Evolutionary conservation across 768 basidiomycete species (phyloP), one percentile per base, ranked within the genome.

Genomic region (Termitomyces sp.): DNA sequence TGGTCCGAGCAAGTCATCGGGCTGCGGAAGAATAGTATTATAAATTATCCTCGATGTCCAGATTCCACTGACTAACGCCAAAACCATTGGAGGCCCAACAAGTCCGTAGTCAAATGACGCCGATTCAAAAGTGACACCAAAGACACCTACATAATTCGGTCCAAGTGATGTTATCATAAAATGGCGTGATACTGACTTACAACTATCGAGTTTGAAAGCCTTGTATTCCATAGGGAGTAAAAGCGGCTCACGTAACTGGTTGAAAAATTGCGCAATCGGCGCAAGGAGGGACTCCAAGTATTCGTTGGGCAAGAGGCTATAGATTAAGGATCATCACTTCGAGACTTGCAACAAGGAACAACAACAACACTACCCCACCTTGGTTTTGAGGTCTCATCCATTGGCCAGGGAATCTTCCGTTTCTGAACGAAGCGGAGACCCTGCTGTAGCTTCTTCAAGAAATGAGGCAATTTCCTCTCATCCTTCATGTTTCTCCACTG

Each of bases 161-260:
- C 1, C 5, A 14, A n/a, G n/a, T n/a, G n/a, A n/a, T n/a, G 3
- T 1, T 0, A 30, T 46, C 0, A 30, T 9, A 46, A 10, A 32
- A 11, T 10, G 2, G 19, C 11, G n/a, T 9, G n/a, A 30, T 19
- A 7, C 12, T 17, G 2, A 46, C 45, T 30, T 19, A 46, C 45
- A 6, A 30, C 30, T n/a, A n/a, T 32, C 45, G 5, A 46, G 45
- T 30, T 32, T 27, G 46, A 47, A 47, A 19, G 46, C 11, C 5
- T 32, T 7, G 46, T 32, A 47, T 14, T 21, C 6, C 0, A 32
- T 32, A 19, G 30, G 19, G 5, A 1, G 5, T 32, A 32, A 3
- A 5, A 1, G 4, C 2, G n/a, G 12, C 19, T 4, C 10, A 16
- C 42, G 23, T 43, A 25, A 43, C 19, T 43, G 42, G 19, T 47